Evolutionary conservation across 441 rosid species (phyloP).

Genomic region (Manihot esculenta): DNA sequence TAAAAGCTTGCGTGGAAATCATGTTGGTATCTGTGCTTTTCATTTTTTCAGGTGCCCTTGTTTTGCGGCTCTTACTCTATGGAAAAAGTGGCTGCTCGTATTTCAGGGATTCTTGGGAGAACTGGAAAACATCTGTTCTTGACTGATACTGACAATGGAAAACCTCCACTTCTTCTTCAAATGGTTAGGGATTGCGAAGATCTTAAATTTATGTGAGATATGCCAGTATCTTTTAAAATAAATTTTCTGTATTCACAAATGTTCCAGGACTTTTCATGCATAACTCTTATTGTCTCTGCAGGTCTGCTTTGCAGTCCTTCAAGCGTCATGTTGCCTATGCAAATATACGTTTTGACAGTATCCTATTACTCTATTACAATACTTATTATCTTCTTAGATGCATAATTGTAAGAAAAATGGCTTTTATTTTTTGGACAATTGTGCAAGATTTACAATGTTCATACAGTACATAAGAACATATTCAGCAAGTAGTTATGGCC

Average conservation of each 20-base stretch:
- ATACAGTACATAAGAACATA: not conserved
- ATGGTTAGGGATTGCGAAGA: slow-evolving; percentile 66
- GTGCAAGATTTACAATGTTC: not conserved
- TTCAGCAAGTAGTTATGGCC: not conserved
- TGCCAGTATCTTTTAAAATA: slow-evolving; percentile 5
- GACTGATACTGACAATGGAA: slow-evolving; percentile 55
- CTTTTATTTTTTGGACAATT: not conserved
- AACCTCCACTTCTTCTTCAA: slow-evolving; percentile 74
- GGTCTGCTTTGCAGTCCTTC: slow-evolving; percentile 84
- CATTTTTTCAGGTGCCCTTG: slow-evolving; percentile 58
- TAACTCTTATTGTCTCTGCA: slow-evolving; percentile 36
- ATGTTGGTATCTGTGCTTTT: slow-evolving; percentile 16
- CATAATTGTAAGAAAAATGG: not conserved
- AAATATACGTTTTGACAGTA: slow-evolving; percentile 76
- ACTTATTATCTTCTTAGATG: not conserved
- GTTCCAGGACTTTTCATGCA: slow-evolving; percentile 6
- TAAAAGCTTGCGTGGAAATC: not conserved
- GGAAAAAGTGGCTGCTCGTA: slow-evolving; percentile 58
- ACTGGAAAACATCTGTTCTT: slow-evolving; percentile 84
- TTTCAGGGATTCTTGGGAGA: slow-evolving; percentile 71
- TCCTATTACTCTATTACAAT: slow-evolving; percentile 39
- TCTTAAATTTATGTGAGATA: slow-evolving; percentile 80
- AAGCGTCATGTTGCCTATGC: slow-evolving; percentile 77
- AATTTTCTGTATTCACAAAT: slow-evolving; percentile 7
- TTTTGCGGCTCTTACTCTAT: slow-evolving; percentile 60